Base-by-base conservation (phyloP, 2,329 filamentous ascomycete species). In the Emmonsia crescens region DNA sequence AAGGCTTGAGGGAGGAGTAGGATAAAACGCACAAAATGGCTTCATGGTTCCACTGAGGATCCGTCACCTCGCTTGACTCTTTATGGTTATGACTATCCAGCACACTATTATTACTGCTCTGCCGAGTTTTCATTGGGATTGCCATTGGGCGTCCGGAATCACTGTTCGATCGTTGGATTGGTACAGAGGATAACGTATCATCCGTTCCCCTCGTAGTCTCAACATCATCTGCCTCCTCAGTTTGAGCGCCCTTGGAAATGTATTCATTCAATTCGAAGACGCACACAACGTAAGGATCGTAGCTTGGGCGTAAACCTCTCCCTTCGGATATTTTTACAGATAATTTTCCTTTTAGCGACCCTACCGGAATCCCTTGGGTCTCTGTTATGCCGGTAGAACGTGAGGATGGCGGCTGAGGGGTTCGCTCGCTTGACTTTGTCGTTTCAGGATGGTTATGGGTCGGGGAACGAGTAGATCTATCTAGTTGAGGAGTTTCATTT, bases 181-280 rank as follows among this genome's bases (percentile, higher is more conserved):
- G 78, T 61, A 86, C 80, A 33, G 83, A 81, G 42, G 83, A 81
- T 60, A 78, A 72, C 14, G 67, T 55, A 68, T 79, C 68, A 77
- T 81, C 66, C 81, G 83, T 70, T 76, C 76, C 70, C 74, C 80
- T 78, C 66, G 62, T 81, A 71, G 87, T 84, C 52, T 86, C 84
- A 42, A 84, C 81, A 52, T 88, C 86, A 38, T 82, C 79, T 29
- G 82, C 76, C 60, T 82, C 83, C 62, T 85, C 82, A n/a, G 60
- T 78, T 66, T 87, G 84, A 14, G 92, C 89, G 2, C 91, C 91
- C 61, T 89, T 88, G 0, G 94, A 97, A 61, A 99, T 96, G 68
- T 96, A 88, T 74, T 99, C 94, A 71, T 93, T 96, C 73, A 91
- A 89, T 74, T 99, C 94, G 71, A 97, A 99, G 31, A 96, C 92